Evolutionary conservation across 2,329 filamentous ascomycete species (phyloP), one percentile per base, ranked within the genome.

Genomic region (Cytospora piceae): DNA sequence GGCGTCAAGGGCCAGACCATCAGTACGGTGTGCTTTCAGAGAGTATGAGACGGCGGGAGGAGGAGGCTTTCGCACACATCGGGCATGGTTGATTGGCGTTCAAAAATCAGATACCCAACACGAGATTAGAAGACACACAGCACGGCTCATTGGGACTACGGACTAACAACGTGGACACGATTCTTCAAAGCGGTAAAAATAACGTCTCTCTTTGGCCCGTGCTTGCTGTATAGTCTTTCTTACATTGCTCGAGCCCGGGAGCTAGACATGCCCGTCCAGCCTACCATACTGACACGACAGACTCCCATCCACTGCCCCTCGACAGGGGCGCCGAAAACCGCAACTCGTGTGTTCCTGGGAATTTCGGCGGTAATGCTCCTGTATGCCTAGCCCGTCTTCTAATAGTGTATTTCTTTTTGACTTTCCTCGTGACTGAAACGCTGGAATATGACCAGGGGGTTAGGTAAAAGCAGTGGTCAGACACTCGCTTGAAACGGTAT

Each of bases 1-100:
- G 94, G 94, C 7, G 87, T 87, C 75, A 91, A 93, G 74, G 94
- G 94, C 2, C 92, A 95, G 81, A 93, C 91, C 2, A 93, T 98
- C 51, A 94, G 90, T 73, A 97, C 91, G 66, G 77, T 97, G 62
- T 94, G 92, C 74, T 97, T 97, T 76, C 83, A 82, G 69, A 89
- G 39, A 57, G 58, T 17, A 11, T 66, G 59, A 63, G 5, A 11
- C 2, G 11, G 7, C 12, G 46, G 17, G 9, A 51, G 24, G 27
- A 20, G 17, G 29, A 20, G 12, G 32, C n/a, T 12, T 24, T 49
- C n/a, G 46, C 22, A 49, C 22, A 8, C 11, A 49, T 49, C n/a
- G 46, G 46, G n/a, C 46, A 49, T 49, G 46, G 46, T 24, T 49
- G 46, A 49, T 49, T 24, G 46, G 46, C 46, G 46, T 49, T 49